These are phyloP conservation scores for Xerocomus spinulosus DNA, from an alignment of 768 basidiomycete genomes.

Conservation along the genomic window DNA sequence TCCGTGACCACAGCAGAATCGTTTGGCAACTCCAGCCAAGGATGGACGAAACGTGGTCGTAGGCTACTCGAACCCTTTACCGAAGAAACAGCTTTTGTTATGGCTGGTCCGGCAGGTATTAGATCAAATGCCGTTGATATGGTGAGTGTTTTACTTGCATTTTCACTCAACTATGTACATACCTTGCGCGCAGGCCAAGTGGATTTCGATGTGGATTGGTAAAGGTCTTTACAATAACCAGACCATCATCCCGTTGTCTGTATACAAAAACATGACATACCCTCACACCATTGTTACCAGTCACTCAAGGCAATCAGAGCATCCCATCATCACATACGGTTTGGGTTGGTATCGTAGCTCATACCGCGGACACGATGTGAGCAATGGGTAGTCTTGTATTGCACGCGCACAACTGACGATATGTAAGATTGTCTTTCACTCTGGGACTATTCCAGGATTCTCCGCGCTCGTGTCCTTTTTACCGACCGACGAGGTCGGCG, in stretches of 20 bases:
- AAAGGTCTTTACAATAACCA: conserved; percentile 29
- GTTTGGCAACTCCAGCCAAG: conserved; percentile 32
- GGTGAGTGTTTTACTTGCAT: conserved; percentile 23
- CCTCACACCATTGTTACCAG: conserved; percentile 24
- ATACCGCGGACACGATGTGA: conserved; percentile 39
- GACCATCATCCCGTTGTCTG: conserved; percentile 31
- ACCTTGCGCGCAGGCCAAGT: conserved; percentile 30
- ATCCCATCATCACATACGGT: conserved; percentile 36
- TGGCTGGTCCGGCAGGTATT: conserved; percentile 41
- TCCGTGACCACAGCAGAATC: conserved; percentile 29
- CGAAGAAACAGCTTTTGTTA: conserved; percentile 21
- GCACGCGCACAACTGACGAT: background rate
- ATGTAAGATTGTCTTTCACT: conserved; percentile 33
- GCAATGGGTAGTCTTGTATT: background rate
- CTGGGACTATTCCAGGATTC: conserved; percentile 34
- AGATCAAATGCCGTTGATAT: conserved; percentile 41
- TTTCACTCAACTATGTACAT: background rate
- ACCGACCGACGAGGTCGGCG: conserved; percentile 34
- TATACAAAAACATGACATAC: conserved; percentile 29
- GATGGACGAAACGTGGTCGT: conserved; percentile 32
- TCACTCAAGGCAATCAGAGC: conserved; percentile 8
- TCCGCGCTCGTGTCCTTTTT: conserved; percentile 30
- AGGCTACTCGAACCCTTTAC: conserved; percentile 31
- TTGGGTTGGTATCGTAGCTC: conserved; percentile 40
- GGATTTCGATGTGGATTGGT: conserved; percentile 36